phyloP scores from a whole-genome alignment of 1,284 basidiomycete genomes.

The Cryptococcus maquisensis region DNA sequence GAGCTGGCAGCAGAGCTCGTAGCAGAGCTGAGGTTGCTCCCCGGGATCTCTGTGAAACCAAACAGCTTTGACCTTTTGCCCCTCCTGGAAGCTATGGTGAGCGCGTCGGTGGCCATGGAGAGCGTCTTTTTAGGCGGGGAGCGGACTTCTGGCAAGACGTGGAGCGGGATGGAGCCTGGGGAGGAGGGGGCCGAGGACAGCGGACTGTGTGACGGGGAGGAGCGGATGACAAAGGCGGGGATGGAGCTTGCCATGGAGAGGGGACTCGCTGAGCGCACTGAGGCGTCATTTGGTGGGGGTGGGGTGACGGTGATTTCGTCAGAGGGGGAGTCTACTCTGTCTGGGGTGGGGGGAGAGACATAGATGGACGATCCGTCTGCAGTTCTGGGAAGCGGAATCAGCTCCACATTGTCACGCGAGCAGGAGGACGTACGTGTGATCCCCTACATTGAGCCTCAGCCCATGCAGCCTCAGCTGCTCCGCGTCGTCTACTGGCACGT shows the following conservation, averaged over 20 bases:
- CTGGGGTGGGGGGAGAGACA: constrained; percentile 38
- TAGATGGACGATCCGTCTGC: constrained; percentile 27
- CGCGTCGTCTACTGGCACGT: constrained; percentile 22
- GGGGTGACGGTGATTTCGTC: constrained; percentile 5
- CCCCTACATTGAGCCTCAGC: not conserved
- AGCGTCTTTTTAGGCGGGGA: constrained; percentile 36
- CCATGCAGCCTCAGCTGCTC: constrained; percentile 25
- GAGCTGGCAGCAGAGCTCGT: constrained; percentile 24
- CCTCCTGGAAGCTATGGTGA: constrained; percentile 22
- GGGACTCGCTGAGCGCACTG: constrained; percentile 1
- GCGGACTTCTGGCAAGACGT: constrained; percentile 45
- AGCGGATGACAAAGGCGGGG: not conserved
- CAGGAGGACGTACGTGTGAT: no score
- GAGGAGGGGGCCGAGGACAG: constrained; percentile 1
- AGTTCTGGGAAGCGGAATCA: constrained; percentile 8
- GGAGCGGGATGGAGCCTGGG: constrained; percentile 17
- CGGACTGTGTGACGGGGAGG: constrained; percentile 12
- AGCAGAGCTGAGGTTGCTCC: constrained; percentile 23
- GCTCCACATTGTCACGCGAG: constrained; percentile 5
- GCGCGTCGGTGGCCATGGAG: constrained; percentile 27
- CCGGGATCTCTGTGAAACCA: constrained; percentile 44
- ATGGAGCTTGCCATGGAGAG: not conserved
- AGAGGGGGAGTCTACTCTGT: constrained; percentile 19
- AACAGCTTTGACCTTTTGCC: constrained; percentile 44
- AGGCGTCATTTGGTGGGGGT: not conserved